Evolutionary conservation across 2,329 filamentous ascomycete species (phyloP).

Genomic region (Trichoderma koningiopsis): DNA sequence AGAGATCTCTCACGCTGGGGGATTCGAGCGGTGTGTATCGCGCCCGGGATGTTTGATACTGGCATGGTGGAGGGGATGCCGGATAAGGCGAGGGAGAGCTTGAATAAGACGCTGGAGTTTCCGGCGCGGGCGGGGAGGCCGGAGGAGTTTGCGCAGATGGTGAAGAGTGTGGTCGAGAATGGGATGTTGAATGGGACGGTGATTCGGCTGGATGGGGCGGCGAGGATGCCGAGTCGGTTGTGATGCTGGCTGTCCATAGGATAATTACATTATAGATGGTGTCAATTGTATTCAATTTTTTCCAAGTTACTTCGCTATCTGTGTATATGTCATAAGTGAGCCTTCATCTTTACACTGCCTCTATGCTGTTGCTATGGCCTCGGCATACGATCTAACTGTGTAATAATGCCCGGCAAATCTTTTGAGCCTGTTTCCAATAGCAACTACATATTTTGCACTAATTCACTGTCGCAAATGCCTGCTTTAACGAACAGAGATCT

Average conservation of each 20-base stretch:
- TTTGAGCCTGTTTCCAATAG: too few species aligned
- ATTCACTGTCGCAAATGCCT: too few species aligned
- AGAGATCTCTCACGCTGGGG: constrained; percentile 4
- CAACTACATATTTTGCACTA: too few species aligned
- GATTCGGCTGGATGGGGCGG: constrained; percentile 1
- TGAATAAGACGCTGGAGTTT: constrained; percentile 10
- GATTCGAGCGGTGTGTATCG: neutral
- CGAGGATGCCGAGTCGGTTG: constrained; percentile 7
- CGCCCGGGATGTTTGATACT: constrained; percentile 13
- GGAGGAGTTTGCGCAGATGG: constrained; percentile 14
- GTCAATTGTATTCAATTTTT: too few species aligned
- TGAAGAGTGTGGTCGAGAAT: constrained; percentile 5
- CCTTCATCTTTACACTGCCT: too few species aligned
- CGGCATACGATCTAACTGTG: too few species aligned
- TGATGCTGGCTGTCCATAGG: too few species aligned
- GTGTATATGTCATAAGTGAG: too few species aligned
- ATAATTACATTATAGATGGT: neutral
- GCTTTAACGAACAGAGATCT: too few species aligned
- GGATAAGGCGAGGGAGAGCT: neutral
- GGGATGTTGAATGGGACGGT: constrained; percentile 12
- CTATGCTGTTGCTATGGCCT: too few species aligned
- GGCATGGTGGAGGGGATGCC: constrained; percentile 11
- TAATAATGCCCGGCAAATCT: too few species aligned
- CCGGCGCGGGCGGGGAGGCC: constrained; percentile 14
- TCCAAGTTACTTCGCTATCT: too few species aligned